Percentiles rank a stretch among this genome's conserved stretches.
Conservation (phyloP, 2,329 filamentous ascomycete genomes). For the Claviceps humidiphila region DNA sequence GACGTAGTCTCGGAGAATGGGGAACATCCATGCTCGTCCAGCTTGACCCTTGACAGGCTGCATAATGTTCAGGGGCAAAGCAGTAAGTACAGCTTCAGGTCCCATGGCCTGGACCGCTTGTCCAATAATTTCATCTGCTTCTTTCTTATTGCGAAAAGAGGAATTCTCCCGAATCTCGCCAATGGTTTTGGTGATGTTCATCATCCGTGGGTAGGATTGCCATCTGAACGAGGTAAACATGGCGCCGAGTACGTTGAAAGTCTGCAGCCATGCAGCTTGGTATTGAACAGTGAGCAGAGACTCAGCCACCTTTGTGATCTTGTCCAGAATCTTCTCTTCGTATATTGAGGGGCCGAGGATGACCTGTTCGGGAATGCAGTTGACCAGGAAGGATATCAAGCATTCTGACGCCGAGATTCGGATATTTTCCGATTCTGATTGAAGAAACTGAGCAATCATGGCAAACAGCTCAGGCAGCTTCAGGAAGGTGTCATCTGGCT, state of each 20-base stretch:
- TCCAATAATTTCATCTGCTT: constrained; percentile 81
- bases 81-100: constrained; percentile 65
- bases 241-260: constrained; percentile 75
- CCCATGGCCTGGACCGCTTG: constrained; percentile 85
- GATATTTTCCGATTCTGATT: constrained; percentile 83
- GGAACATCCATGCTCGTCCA: constrained; percentile 88
- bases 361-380: constrained; percentile 72
- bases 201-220: constrained; percentile 67
- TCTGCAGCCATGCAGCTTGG: constrained; percentile 87
- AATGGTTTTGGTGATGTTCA: constrained; percentile 61
- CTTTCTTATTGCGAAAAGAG: constrained; percentile 84
- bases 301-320: constrained; percentile 59
- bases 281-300: constrained; percentile 78
- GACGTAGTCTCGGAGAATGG: constrained; percentile 76
- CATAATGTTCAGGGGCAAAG: constrained; percentile 75
- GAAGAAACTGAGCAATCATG: constrained; percentile 67
- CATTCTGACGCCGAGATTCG: constrained; percentile 90
- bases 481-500: constrained; percentile 81
- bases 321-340: constrained; percentile 80
- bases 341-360: constrained; percentile 82
- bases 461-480: constrained; percentile 77
- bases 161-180: constrained; percentile 81
- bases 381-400: constrained; percentile 81
- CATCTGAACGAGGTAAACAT: constrained; percentile 82
- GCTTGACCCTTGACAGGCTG: constrained; percentile 64